Evolutionary conservation across 148 eudicot genomes (phyloP).

Genomic region (Vaccinium macrocarpon): DNA sequence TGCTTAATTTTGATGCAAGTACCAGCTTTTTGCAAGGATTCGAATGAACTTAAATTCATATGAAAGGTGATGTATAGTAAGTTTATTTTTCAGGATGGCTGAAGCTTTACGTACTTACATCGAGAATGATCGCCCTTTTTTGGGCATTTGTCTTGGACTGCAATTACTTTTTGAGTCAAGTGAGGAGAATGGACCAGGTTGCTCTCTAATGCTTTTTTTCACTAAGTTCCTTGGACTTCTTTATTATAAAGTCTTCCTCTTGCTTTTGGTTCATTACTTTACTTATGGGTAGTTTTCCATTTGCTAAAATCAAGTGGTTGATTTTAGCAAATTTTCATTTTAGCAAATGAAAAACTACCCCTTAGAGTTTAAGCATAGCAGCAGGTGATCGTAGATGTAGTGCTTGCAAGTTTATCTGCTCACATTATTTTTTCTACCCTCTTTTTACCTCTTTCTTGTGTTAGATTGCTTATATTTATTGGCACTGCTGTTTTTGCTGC

Average conservation of each 20-base stretch:
- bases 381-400: background rate
- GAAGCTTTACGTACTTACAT: constrained; percentile 86
- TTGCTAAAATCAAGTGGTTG: no score
- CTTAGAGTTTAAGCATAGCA: background rate
- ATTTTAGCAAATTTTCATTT: no score
- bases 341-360: no score
- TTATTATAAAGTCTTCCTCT: background rate
- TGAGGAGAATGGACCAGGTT: constrained; percentile 91
- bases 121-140: constrained; percentile 90
- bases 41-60: background rate
- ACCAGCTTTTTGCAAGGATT: background rate
- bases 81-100: constrained; percentile 53
- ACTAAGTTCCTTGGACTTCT: background rate
- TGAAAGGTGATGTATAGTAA: background rate
- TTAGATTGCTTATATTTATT: background rate
- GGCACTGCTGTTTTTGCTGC: background rate
- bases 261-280: background rate
- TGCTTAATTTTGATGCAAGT: background rate
- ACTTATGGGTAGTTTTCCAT: no score
- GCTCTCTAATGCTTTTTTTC: background rate
- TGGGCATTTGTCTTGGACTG: constrained; percentile 94
- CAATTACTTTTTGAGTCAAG: constrained; percentile 96
- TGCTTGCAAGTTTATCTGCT: background rate
- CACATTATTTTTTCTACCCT: background rate
- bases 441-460: background rate